Base-by-base conservation (phyloP, 768 basidiomycete genomes). In the Saitozyma podzolica region DNA sequence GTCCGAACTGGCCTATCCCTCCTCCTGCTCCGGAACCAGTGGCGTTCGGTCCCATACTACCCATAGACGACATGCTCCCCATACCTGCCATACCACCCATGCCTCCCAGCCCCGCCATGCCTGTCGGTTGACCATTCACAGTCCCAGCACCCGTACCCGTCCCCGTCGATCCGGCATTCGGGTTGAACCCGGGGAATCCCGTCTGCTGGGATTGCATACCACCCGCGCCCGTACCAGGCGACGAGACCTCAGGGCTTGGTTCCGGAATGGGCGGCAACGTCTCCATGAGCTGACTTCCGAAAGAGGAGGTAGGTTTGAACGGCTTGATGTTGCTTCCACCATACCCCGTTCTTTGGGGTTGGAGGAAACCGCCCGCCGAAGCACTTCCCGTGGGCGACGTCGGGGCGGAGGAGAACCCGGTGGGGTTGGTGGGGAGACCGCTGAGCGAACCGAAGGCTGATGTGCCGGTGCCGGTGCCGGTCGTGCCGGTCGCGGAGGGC, bases 291-390 rank as follows among this genome's bases (percentile, higher is more conserved):
- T 86, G 85, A 41, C 88, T 86, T 40, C 91, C 91, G 73, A 92
- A 92, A 48, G 85, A 87, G 2, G 87, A 89, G 2, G 87, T 84
- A 2, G 91, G 91, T 72, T 91, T 90, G 83, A 92, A 92, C 7
- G 89, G 85, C 74, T 88, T 90, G 66, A 91, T 76, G 9, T 62
- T 65, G 39, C 72, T 75, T 6, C 87, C 88, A 29, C 83, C 81
- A 65, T 82, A 81, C 5, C 85, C 85, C 0, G 85, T 86, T 42
- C 78, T 68, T 65, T 86, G 85, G 9, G 83, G 79, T 61, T 82
- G 82, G 4, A 84, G 64, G 58, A 67, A 68, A 55, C 50, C 60
- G 40, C 40, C 64, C 43, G 59, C 52, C 17, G 40, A 20, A 20
- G 50, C 14, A 2, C 9, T 48, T 0, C 37, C 39, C 20, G 65